Evolutionary conservation across 1,139 yeast genomes (phyloP).

Genomic region (Yamadazyma kanchanaburiensis): DNA sequence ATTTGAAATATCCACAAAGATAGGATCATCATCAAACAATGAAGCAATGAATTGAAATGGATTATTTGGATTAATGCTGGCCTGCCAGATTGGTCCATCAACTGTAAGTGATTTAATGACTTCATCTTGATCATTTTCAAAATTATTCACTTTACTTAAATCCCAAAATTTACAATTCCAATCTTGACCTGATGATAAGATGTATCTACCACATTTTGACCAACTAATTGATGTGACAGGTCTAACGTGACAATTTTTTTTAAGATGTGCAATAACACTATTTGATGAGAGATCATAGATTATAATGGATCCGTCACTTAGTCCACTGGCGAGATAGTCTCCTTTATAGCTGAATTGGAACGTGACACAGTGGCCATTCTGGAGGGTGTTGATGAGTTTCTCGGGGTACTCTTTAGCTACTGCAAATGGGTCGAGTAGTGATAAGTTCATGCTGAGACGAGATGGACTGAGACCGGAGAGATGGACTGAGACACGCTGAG

Average conservation of each 20-base stretch:
- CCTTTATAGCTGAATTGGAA: constrained; percentile 74
- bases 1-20: constrained; percentile 48
- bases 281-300: constrained; percentile 69
- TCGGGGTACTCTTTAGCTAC: constrained; percentile 94
- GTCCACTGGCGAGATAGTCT: constrained; percentile 86
- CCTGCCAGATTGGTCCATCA: constrained; percentile 74
- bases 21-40: constrained; percentile 52
- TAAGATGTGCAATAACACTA: constrained; percentile 51
- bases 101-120: constrained; percentile 48
- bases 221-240: constrained; percentile 77
- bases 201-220: constrained; percentile 70
- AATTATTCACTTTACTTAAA: constrained; percentile 34
- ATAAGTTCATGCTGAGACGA: constrained; percentile 81
- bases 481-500: too few relatives aligned
- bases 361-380: constrained; percentile 69
- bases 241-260: constrained; percentile 61
- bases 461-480: too few relatives aligned
- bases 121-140: constrained; percentile 11
- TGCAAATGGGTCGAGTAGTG: constrained; percentile 89
- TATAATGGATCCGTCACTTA: constrained; percentile 73
- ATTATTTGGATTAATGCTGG: constrained; percentile 52
- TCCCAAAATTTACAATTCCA: constrained; percentile 88
- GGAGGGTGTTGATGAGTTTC: constrained; percentile 62
- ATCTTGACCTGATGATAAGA: constrained; percentile 78
- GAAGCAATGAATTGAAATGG: constrained; percentile 45